Percentiles rank a stretch among this genome's conserved stretches.
phyloP scores from a whole-genome alignment of 2,329 filamentous ascomycete species.

The Ciborinia camelliae region DNA sequence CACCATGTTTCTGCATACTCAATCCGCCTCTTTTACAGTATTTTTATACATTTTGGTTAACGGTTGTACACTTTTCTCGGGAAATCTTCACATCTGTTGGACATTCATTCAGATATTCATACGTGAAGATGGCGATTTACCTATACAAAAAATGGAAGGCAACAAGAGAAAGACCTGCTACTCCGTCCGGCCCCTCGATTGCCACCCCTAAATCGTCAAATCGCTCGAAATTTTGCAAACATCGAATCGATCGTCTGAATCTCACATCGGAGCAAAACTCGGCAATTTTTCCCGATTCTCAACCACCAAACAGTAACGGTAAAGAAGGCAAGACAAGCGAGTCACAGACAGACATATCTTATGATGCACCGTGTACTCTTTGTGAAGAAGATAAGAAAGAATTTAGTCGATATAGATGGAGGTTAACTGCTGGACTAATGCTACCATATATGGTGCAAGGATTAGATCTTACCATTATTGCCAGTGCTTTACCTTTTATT shows the following conservation, averaged over 20 bases:
- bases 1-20: background rate
- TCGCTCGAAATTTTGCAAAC: slow-evolving; percentile 1
- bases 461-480: slow-evolving; percentile 62
- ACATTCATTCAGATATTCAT: background rate
- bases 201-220: background rate
- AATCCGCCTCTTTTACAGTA: background rate
- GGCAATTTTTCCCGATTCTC: background rate
- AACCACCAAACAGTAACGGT: background rate
- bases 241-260: background rate
- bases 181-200: background rate
- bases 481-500: slow-evolving; percentile 58
- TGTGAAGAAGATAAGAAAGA: slow-evolving; percentile 37
- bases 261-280: background rate
- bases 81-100: background rate
- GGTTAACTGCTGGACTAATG: slow-evolving; percentile 55
- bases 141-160: slow-evolving; percentile 15
- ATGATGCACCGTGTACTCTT: slow-evolving; percentile 20
- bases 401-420: slow-evolving; percentile 51
- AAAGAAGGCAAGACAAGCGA: background rate
- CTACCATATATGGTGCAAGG: slow-evolving; percentile 60
- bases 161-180: background rate
- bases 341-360: background rate
- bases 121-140: slow-evolving; percentile 5
- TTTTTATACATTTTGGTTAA: background rate
- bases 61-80: background rate